A percentile compares a stretch with the other conserved stretches of the same genome.
phyloP scores from a whole-genome alignment of 2,329 filamentous ascomycete species.

The Calonectria ilicicola region DNA sequence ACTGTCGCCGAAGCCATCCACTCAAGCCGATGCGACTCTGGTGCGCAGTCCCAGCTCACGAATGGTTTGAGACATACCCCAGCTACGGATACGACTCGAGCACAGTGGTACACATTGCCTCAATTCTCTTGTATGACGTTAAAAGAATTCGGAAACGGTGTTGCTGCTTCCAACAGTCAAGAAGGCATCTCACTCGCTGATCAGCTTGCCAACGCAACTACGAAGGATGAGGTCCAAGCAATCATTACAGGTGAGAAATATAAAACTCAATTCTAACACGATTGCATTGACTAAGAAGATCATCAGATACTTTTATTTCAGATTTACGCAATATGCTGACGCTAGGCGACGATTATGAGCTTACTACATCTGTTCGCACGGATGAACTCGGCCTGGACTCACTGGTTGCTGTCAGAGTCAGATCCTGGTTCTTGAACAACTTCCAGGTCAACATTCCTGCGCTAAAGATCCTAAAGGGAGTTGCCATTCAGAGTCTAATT shows the following conservation, averaged over 20 bases:
- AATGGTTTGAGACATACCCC: not conserved
- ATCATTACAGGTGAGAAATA: not conserved
- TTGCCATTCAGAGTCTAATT: constrained; percentile 19
- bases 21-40: not conserved
- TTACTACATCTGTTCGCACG: not conserved
- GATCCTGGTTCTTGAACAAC: constrained; percentile 63
- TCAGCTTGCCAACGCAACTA: not conserved
- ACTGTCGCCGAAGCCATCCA: not conserved
- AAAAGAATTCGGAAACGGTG: not conserved
- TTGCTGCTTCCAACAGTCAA: not conserved
- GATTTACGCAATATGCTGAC: not conserved
- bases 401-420: constrained; percentile 51
- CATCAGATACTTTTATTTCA: not conserved
- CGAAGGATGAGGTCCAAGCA: not conserved
- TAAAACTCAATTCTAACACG: not conserved
- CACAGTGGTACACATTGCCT: not conserved
- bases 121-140: not conserved
- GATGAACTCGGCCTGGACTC: constrained; percentile 47
- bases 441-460: constrained; percentile 57
- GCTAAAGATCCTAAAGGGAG: constrained; percentile 48
- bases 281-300: not conserved
- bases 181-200: not conserved
- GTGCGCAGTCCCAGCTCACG: not conserved
- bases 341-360: not conserved
- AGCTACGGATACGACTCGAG: not conserved